phyloP scores from a whole-genome alignment of 305 asterid species.

The Fraxinus angustifolia region DNA sequence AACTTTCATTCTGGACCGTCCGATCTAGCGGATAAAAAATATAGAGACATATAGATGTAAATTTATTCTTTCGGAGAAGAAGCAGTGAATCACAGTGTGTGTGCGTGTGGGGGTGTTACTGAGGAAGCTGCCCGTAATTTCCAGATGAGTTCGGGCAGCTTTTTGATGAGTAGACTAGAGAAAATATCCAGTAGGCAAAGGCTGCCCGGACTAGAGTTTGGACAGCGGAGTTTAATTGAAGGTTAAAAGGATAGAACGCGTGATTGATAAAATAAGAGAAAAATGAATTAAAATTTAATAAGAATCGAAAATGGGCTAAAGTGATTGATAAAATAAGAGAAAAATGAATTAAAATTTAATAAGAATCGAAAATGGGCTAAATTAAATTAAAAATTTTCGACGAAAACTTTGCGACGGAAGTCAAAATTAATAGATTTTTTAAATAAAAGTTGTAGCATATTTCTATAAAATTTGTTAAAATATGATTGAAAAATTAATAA shows the following conservation, averaged over 20 bases:
- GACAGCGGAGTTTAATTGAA: background rate
- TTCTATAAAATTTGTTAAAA: no score
- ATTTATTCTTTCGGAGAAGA: background rate
- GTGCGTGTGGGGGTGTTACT: constrained; percentile 19
- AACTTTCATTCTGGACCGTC: constrained; percentile 38
- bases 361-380: no score
- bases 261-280: no score
- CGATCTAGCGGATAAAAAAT: constrained; percentile 31
- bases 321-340: no score
- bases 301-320: no score
- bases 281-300: no score
- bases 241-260: no score
- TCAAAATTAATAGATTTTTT: background rate
- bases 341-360: no score
- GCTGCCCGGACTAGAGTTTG: constrained; percentile 30
- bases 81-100: background rate
- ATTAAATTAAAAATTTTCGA: background rate
- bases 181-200: constrained; percentile 16
- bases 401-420: background rate
- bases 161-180: constrained; percentile 13
- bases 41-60: constrained; percentile 26
- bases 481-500: no score
- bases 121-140: constrained; percentile 44
- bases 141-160: constrained; percentile 30
- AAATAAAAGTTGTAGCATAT: no score